These are phyloP conservation scores for Nicotiana otophora DNA, from an alignment of 257 asterid species.

Conservation along the genomic window DNA sequence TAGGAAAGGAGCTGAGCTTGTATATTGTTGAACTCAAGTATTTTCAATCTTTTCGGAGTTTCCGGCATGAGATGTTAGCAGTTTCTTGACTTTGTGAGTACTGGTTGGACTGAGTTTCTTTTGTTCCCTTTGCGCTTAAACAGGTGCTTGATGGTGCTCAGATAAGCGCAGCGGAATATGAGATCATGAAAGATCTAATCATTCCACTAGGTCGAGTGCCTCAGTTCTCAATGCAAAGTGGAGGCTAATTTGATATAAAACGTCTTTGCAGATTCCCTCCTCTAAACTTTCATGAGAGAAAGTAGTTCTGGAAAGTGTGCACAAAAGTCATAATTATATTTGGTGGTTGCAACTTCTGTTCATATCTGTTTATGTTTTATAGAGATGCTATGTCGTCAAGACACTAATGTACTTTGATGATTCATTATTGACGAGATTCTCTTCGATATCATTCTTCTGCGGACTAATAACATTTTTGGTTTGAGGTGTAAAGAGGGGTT, in stretches of 20 bases:
- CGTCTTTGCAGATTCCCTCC: neutral
- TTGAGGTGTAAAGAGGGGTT: no score
- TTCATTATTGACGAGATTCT: no score
- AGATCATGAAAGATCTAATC: constrained; percentile 78
- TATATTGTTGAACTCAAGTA: neutral
- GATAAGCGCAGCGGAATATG: constrained; percentile 61
- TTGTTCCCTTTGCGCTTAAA: constrained; percentile 13
- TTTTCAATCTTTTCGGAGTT: neutral
- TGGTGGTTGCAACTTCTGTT: neutral
- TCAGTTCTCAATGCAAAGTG: constrained; percentile 69
- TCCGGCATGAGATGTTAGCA: neutral
- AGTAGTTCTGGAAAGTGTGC: neutral
- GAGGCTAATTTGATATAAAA: constrained; percentile 35
- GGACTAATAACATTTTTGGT: no score
- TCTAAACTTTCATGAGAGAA: neutral
- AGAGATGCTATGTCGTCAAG: neutral
- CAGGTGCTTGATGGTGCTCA: constrained; percentile 79
- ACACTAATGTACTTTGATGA: neutral
- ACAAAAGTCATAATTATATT: neutral
- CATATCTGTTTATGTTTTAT: neutral
- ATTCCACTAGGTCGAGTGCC: constrained; percentile 90
- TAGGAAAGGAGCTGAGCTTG: neutral
- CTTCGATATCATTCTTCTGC: no score
- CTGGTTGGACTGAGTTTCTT: neutral
- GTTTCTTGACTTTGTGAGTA: neutral